Conservation (phyloP, 2,329 filamentous ascomycete genomes). For the Aspergillus felis region DNA sequence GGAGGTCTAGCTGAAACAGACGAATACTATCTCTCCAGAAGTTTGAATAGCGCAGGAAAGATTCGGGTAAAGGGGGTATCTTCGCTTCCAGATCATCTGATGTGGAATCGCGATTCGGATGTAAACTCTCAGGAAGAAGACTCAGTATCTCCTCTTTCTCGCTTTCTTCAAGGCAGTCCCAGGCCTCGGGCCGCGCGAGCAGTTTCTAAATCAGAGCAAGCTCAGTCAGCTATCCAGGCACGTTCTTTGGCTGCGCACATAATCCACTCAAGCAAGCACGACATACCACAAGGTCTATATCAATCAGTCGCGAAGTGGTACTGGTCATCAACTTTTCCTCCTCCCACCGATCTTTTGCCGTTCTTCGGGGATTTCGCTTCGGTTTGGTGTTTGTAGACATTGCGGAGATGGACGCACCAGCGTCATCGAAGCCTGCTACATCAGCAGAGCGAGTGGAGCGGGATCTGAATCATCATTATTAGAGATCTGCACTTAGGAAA, state of each 20-base stretch:
- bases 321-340: slow-evolving; percentile 39
- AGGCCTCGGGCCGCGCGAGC: slow-evolving; percentile 38
- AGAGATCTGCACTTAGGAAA: not conserved
- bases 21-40: slow-evolving; percentile 52
- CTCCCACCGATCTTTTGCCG: slow-evolving; percentile 34
- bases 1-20: slow-evolving; percentile 54
- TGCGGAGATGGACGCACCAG: slow-evolving; percentile 15
- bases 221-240: not conserved
- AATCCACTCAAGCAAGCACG: not conserved
- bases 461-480: slow-evolving; percentile 21
- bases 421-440: slow-evolving; percentile 25
- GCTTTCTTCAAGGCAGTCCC: slow-evolving; percentile 38
- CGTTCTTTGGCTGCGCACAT: not conserved
- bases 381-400: slow-evolving; percentile 28
- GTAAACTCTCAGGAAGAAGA: slow-evolving; percentile 41
- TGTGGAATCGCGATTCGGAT: slow-evolving; percentile 28
- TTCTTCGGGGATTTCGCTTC: slow-evolving; percentile 31
- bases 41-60: slow-evolving; percentile 42
- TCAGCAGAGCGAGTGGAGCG: slow-evolving; percentile 18
- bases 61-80: slow-evolving; percentile 37
- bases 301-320: slow-evolving; percentile 32
- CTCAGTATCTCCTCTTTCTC: slow-evolving; percentile 40
- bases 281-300: slow-evolving; percentile 39
- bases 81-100: slow-evolving; percentile 26
- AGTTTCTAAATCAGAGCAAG: slow-evolving; percentile 29